Evolutionary conservation across 2,329 filamentous ascomycete species (phyloP).

Genomic region (Aspergillus neotritici): DNA sequence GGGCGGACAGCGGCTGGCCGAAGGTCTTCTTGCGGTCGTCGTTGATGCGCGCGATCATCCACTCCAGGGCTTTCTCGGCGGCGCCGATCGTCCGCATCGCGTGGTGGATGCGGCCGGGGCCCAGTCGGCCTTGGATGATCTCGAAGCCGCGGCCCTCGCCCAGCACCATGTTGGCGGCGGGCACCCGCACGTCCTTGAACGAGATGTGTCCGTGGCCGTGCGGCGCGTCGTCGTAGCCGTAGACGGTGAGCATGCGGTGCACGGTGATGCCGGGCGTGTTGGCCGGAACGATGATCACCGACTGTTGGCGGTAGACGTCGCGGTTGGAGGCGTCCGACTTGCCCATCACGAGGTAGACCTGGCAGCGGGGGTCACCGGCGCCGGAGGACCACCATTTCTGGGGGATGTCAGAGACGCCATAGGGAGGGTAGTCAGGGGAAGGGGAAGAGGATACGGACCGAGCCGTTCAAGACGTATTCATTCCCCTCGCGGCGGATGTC

Average conservation of each 20-base stretch:
- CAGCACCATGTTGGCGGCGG: conserved; percentile 75
- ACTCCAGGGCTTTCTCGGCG: conserved; percentile 85
- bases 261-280: conserved; percentile 81
- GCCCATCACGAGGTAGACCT: conserved; percentile 94
- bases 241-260: conserved; percentile 87
- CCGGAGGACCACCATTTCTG: conserved; percentile 99
- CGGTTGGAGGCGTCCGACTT: conserved; percentile 73
- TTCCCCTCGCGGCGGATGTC: conserved; percentile 76
- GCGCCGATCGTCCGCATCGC: conserved; percentile 93
- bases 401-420: neutral
- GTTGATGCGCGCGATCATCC: conserved; percentile 91
- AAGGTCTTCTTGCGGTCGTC: conserved; percentile 88
- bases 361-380: conserved; percentile 85
- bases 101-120: conserved; percentile 94
- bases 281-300: conserved; percentile 81
- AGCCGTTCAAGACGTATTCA: conserved; percentile 85
- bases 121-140: conserved; percentile 94
- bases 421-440: neutral
- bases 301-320: conserved; percentile 83
- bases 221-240: conserved; percentile 96
- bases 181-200: conserved; percentile 87
- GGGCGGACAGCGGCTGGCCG: conserved; percentile 76
- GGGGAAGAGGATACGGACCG: conserved; percentile 46
- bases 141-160: conserved; percentile 94
- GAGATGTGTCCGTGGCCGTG: conserved; percentile 92